Base-by-base conservation (phyloP, 176 grass and related monocot genomes). In the Cenchrus purpureus region DNA sequence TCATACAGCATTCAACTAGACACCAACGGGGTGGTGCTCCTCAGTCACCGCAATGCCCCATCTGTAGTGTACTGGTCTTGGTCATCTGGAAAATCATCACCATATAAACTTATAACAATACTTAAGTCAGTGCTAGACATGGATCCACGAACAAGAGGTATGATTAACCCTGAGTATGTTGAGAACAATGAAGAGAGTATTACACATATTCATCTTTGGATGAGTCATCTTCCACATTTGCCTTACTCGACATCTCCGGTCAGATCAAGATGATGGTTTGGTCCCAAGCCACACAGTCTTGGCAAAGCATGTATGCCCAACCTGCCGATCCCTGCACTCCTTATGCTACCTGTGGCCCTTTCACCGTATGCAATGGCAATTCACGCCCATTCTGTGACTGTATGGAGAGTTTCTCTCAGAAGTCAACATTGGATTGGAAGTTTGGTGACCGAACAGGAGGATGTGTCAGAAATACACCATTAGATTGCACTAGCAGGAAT, bases 401-500 rank as follows among this genome's bases (percentile, higher is more conserved):
- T 34, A 48, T 84, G 37, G 63, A 80, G 46, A 81, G 85, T 28
- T 91, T 87, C 65, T 64, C 17, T 31, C 60, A 55, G 63, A 61
- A 76, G 64, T 51, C 73, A 49, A 50, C 29, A 1, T 56, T 6
- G 53, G 72, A 84, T 34, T 91, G 85, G 85, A 44, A 59, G 17
- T 76, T 85, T 29, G 22, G 51, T 12, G 85, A 91, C 64, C 77
- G 60, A 63, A 87, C 48, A 40, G 85, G 64, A 66, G 64, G 64
- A 8, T 66, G 64, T 66, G 31, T 66, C 0, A 66, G 64, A 66
- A 40, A 66, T 40, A 40, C 31, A 40, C 64, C 64, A 37, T 17
- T 66, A 66, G 31, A 66, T 37, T 66, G 64, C 64, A 40, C 13
- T 66, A 66, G 64, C 31, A 66, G 37, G 6, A 66, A 66, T 40